Evolutionary conservation across 768 basidiomycete genomes (phyloP), one percentile per base, ranked within the genome.

Genomic region (Mycena floridula): DNA sequence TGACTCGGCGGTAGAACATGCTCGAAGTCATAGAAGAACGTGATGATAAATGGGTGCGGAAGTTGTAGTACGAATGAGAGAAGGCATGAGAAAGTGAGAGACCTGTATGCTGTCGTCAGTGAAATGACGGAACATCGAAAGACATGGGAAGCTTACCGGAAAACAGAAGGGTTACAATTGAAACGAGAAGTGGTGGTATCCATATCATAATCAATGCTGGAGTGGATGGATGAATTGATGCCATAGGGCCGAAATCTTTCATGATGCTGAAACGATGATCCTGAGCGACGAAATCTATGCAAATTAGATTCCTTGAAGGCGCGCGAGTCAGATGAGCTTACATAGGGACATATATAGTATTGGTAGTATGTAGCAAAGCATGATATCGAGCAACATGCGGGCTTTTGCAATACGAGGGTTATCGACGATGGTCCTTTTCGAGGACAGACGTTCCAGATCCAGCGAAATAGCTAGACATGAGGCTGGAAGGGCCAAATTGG

Each of bases 241-340:
- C 70, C 13, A 59, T 57, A 52, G 82, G 84, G 0, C 83, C 83
- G 37, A 75, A 61, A 45, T 79, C 72, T 58, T 76, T 66, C 18
- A 70, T 60, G 46, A 86, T 70, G 55, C 80, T 72, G 64, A 79
- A 86, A 44, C 83, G 73, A 58, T 77, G 74, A 44, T 77, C 76
- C 55, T 83, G 80, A 22, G 72, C 69, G 40, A 82, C 54, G 43
- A 68, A 63, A 53, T 81, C 83, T 85, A 45, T 21, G 6, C 16
- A 21, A 18, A 16, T 42, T 40, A 43, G 38, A 24, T 16, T 30
- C 23, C 21, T 21, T 23, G n/a, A 12, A 39, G 41, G 7, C 22
- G 16, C 26, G 26, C 32, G 25, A 23, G 12, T 11, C 18, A 21
- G 9, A 44, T 13, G 7, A 7, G 72, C 81, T 49, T 53, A 86